phyloP scores from a whole-genome alignment of 2,329 filamentous ascomycete species.

The Mycosphaerella sp. region DNA sequence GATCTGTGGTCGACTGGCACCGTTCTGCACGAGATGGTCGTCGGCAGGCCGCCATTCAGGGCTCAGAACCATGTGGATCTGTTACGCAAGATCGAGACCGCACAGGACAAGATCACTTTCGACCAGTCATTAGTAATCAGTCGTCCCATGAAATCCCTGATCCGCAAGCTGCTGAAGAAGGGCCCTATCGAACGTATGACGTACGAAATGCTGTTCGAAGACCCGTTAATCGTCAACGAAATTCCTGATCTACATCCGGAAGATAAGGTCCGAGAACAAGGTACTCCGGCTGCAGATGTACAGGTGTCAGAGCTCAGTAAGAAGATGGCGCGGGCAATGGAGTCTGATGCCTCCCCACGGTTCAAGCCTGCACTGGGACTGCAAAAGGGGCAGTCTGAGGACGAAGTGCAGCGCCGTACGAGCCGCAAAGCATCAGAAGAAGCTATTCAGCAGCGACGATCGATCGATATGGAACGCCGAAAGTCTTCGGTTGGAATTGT shows the following conservation, averaged over 20 bases:
- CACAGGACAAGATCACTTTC: constrained; percentile 80
- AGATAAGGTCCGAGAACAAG: constrained; percentile 28
- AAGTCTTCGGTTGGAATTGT: constrained; percentile 24
- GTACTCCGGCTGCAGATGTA: constrained; percentile 17
- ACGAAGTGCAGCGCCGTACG: constrained; percentile 17
- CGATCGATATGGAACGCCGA: constrained; percentile 23
- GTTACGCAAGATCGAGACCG: constrained; percentile 81
- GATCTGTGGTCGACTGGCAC: constrained; percentile 98
- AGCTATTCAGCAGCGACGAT: constrained; percentile 18
- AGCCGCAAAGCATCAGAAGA: constrained; percentile 27
- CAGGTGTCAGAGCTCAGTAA: constrained; percentile 30
- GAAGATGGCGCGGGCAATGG: constrained; percentile 30
- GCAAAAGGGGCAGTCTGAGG: constrained; percentile 20
- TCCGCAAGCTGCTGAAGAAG: constrained; percentile 74
- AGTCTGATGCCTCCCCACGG: constrained; percentile 20
- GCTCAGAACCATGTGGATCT: constrained; percentile 93
- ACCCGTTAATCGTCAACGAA: constrained; percentile 39
- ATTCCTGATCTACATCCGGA: constrained; percentile 32
- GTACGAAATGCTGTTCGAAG: constrained; percentile 78
- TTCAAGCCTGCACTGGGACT: constrained; percentile 14
- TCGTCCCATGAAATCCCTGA: constrained; percentile 70
- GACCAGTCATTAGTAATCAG: constrained; percentile 50
- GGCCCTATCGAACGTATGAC: constrained; percentile 78
- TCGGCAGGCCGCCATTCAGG: constrained; percentile 81
- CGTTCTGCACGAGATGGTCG: constrained; percentile 92